Percentiles rank a stretch among this genome's conserved stretches.
Evolutionary conservation across 768 basidiomycete genomes (phyloP).

Genomic region (Tulasnella sp.): DNA sequence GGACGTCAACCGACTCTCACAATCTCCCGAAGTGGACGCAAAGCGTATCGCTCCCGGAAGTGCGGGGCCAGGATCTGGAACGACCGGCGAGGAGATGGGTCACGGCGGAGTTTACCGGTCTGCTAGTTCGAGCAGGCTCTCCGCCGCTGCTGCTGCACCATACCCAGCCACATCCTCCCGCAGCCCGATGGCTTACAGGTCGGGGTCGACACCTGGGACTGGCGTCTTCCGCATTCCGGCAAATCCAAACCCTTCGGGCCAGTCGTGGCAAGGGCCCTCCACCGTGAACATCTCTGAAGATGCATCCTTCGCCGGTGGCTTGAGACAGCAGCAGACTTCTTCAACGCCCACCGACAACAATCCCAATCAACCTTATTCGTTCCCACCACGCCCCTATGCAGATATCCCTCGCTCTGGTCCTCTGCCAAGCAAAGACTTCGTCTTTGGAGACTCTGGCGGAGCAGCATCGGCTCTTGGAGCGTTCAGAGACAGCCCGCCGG

Average conservation of each 20-base stretch:
- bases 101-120: conserved; percentile 25
- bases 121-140: background rate
- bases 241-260: conserved; percentile 10
- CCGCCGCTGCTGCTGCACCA: background rate
- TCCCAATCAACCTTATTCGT: conserved; percentile 17
- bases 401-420: conserved; percentile 26
- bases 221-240: conserved; percentile 23
- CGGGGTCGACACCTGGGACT: conserved; percentile 23
- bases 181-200: conserved; percentile 14
- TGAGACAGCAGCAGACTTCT: conserved; percentile 20
- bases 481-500: background rate
- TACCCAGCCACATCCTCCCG: background rate
- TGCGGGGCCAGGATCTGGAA: background rate
- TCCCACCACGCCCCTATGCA: conserved; percentile 14
- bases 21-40: background rate
- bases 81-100: background rate
- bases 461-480: background rate
- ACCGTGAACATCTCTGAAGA: conserved; percentile 15
- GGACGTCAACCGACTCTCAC: background rate
- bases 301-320: conserved; percentile 15
- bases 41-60: background rate
- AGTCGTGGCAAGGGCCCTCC: conserved; percentile 12
- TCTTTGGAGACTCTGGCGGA: conserved; percentile 24
- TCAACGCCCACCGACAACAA: conserved; percentile 5
- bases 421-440: conserved; percentile 28